Evolutionary conservation across 1,284 basidiomycete species (phyloP), one percentile per base, ranked within the genome.

Genomic region (Boletus holoroseus): DNA sequence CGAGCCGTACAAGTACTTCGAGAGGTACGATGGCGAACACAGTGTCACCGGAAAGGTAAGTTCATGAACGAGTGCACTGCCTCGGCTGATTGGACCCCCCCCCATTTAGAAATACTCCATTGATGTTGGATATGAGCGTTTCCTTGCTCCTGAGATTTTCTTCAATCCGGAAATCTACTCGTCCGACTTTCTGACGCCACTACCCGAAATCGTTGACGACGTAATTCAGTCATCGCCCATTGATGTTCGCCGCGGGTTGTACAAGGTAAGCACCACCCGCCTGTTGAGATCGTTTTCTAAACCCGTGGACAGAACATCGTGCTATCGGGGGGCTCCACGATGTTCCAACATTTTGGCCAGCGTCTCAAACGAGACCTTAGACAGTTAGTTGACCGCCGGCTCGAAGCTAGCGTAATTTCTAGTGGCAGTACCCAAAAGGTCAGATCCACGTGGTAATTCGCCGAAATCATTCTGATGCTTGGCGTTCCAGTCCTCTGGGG

Each of bases 121-220:
- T 42, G 95, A 99, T 64, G 84, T 99, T 53, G 96, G 96, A 18
- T 99, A 98, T 72, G 96, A 99, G 71, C 91, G 96, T 32, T 99
- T 99, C 82, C 83, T 99, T 35, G 95, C 95, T 0, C 94, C 96
- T 5, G 96, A 99, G 69, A 96, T 99, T 68, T 98, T 99, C 76
- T 99, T 99, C 81, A 99, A 99, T 73, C 96, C 96, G 11, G 96
- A 99, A 69, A 97, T 99, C 62, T 92, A 90, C 69, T 95, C 91
- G 0, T 96, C 93, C 41, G 96, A 99, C 71, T 99, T 98, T 79
- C 73, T 99, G 55, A 98, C 95, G 2, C 96, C 96, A 4, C 79
- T 99, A 3, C 94, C 96, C 0, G 86, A 97, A 58, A 92, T 99
- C 37, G 96, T 99, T 50, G 96, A 99, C 64, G 83, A 83, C 50